Percentiles rank a stretch among this genome's conserved stretches.
These are phyloP conservation scores for Epichloe glyceriae DNA, from an alignment of 2,329 filamentous ascomycete species.

Conservation along the genomic window DNA sequence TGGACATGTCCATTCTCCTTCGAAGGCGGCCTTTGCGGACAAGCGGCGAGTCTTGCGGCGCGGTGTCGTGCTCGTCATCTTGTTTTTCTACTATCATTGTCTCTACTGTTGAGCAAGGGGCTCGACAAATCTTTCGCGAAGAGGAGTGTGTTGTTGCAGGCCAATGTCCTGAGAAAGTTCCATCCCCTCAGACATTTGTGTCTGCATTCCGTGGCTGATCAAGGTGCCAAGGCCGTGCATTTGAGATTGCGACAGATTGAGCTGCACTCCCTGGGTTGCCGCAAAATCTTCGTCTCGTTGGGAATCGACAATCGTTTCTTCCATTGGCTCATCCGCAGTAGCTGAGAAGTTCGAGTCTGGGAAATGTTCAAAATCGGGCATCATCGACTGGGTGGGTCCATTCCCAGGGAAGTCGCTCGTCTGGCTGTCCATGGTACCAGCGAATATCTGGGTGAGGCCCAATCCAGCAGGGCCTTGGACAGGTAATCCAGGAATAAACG, in stretches of 20 bases:
- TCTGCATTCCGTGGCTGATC: constrained; percentile 31
- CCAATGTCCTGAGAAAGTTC: constrained; percentile 74
- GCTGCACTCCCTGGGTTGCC: constrained; percentile 32
- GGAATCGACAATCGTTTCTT: constrained; percentile 37
- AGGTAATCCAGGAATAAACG: constrained; percentile 56
- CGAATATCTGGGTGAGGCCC: constrained; percentile 81
- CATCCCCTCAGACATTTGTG: constrained; percentile 56
- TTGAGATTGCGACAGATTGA: constrained; percentile 50
- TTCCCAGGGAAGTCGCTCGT: constrained; percentile 11
- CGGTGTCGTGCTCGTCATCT: constrained; percentile 22
- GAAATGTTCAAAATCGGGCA: constrained; percentile 45
- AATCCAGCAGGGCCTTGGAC: constrained; percentile 49
- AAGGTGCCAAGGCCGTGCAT: constrained; percentile 45
- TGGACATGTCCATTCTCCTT: constrained; percentile 23
- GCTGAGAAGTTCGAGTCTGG: constrained; percentile 50
- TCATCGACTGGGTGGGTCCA: constrained; percentile 31
- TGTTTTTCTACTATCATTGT: constrained; percentile 41
- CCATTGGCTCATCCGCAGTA: constrained; percentile 39
- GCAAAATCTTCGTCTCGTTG: constrained; percentile 23
- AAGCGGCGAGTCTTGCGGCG: constrained; percentile 50
- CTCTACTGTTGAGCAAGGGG: constrained; percentile 56
- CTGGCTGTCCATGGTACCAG: constrained; percentile 66
- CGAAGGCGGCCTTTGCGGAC: constrained; percentile 44
- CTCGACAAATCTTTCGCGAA: constrained; percentile 53
- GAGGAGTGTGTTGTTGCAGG: constrained; percentile 59